Evolutionary conservation across 2,329 filamentous ascomycete species (phyloP).

Genomic region (Calycina marina): DNA sequence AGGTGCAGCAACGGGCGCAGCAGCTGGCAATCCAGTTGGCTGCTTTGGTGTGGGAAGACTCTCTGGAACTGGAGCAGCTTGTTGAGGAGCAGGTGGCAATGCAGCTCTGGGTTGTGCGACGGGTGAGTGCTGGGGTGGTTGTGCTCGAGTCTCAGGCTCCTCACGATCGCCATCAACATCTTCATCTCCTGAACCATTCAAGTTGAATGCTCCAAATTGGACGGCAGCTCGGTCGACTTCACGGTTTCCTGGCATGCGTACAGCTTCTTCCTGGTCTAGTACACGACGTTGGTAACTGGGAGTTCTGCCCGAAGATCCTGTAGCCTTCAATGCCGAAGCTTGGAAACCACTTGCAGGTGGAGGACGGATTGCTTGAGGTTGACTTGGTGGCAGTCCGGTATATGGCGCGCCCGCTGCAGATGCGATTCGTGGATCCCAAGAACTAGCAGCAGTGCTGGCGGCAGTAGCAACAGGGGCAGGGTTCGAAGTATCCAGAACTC

Average conservation of each 20-base stretch:
- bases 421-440: conserved; percentile 55
- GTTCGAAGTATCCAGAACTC: conserved; percentile 68
- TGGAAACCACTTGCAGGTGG: conserved; percentile 58
- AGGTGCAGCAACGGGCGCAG: conserved; percentile 26
- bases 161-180: conserved; percentile 92
- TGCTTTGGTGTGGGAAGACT: conserved; percentile 32
- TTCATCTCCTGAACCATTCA: conserved; percentile 63
- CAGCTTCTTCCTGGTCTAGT: conserved; percentile 89
- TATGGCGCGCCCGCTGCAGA: conserved; percentile 50
- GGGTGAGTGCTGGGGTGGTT: conserved; percentile 87
- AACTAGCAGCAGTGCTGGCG: conserved; percentile 79
- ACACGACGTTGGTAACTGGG: conserved; percentile 76
- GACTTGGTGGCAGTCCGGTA: conserved; percentile 47
- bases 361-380: conserved; percentile 29
- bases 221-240: conserved; percentile 86
- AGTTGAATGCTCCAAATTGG: conserved; percentile 88
- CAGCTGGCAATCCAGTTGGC: conserved; percentile 32
- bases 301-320: conserved; percentile 45
- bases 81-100: conserved; percentile 54
- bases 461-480: conserved; percentile 68
- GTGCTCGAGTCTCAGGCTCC: conserved; percentile 84
- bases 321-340: conserved; percentile 68
- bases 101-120: conserved; percentile 66
- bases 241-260: conserved; percentile 95
- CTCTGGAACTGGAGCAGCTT: conserved; percentile 39